Evolutionary conservation across 192 early-diverging fungal genomes (phyloP).

Genomic region (Glomus cerebriforme): DNA sequence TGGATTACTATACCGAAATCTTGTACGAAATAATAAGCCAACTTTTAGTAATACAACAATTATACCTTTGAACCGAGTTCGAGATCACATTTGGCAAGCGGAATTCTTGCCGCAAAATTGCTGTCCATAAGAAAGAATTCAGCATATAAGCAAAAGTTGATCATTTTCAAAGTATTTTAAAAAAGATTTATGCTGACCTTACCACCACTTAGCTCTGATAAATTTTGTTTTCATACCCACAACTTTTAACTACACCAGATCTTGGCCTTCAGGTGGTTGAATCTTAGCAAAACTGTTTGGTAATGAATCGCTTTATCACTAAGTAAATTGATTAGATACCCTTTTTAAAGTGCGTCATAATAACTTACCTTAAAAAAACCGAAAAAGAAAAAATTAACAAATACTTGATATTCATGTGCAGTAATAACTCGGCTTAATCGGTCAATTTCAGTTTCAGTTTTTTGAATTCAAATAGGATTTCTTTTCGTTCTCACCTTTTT

Average conservation of each 20-base stretch:
- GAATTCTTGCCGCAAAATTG: no score
- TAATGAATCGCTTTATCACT: conserved; percentile 89
- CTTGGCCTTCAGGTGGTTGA: conserved; percentile 79
- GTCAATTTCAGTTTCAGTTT: conserved; percentile 88
- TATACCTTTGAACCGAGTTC: conserved; percentile 92
- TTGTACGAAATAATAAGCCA: conserved; percentile 90
- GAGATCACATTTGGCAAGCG: no score
- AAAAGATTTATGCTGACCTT: conserved; percentile 47
- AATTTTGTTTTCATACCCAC: conserved; percentile 97
- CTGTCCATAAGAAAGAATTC: conserved; percentile 24
- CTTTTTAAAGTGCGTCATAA: no score
- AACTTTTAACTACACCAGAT: conserved; percentile 75
- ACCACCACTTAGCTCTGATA: conserved; percentile 96
- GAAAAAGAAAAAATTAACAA: not conserved
- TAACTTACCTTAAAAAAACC: no score
- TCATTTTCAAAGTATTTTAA: not conserved
- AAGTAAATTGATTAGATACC: no score
- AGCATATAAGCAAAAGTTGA: conserved; percentile 14
- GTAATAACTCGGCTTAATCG: conserved; percentile 76
- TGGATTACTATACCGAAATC: conserved; percentile 94
- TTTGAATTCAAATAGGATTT: conserved; percentile 91
- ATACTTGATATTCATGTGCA: conserved; percentile 86
- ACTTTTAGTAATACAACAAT: conserved; percentile 98
- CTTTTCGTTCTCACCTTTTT: conserved; percentile 86
- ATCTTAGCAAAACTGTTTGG: conserved; percentile 90